Conservation (phyloP, 495 filamentous ascomycete species). For the Neurospora sp. region DNA sequence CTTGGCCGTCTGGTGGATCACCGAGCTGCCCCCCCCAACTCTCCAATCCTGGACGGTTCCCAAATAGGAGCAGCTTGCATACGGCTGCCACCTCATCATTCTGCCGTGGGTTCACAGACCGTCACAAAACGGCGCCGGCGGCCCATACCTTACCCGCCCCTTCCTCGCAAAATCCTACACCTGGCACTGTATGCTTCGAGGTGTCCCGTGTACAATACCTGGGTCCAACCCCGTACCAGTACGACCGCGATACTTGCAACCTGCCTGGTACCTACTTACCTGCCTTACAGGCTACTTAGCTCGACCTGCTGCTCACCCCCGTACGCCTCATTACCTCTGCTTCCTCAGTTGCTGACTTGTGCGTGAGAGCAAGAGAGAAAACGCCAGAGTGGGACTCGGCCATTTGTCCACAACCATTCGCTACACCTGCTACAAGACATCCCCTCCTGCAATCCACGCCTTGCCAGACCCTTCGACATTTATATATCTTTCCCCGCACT, state of each 20-base stretch:
- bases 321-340: background rate
- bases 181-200: background rate
- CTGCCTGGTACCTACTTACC: background rate
- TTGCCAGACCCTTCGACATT: conserved; percentile 6
- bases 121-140: conserved; percentile 21
- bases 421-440: conserved; percentile 10
- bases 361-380: conserved; percentile 3
- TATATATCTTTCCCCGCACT: conserved; percentile 19
- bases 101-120: conserved; percentile 22
- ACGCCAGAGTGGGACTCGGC: conserved; percentile 10
- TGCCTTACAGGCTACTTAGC: conserved; percentile 10
- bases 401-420: conserved; percentile 15
- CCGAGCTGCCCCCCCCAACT: conserved; percentile 12
- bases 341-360: conserved; percentile 18
- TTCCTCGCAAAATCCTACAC: conserved; percentile 13
- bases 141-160: conserved; percentile 17
- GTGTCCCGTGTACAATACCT: conserved; percentile 15
- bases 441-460: conserved; percentile 5
- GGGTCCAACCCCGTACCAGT: conserved; percentile 24
- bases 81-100: conserved; percentile 27
- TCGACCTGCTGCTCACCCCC: background rate
- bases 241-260: conserved; percentile 18
- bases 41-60: conserved; percentile 14
- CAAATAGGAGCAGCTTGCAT: conserved; percentile 26
- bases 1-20: conserved; percentile 8